Conservation (phyloP, 2,329 filamentous ascomycete species). For the Cercospora zeae-maydis region DNA sequence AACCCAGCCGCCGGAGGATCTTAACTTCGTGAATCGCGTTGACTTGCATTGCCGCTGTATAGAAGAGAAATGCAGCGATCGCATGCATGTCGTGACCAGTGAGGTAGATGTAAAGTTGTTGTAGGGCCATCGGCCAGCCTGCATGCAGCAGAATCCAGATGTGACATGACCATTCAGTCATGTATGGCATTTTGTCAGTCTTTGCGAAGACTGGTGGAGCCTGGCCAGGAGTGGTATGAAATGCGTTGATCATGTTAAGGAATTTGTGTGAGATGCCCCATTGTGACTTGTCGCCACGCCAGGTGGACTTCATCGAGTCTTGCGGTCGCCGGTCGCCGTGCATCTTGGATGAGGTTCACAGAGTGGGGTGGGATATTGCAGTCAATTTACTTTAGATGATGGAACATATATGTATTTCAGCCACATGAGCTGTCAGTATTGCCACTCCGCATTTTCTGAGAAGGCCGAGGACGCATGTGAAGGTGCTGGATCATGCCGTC, state of each 20-base stretch:
- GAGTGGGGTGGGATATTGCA: background rate
- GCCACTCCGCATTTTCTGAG: conserved; percentile 7
- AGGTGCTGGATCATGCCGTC: conserved; percentile 8
- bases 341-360: conserved; percentile 10
- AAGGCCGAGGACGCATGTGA: conserved; percentile 11
- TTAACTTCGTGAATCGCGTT: conserved; percentile 42
- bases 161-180: conserved; percentile 38
- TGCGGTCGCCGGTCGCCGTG: conserved; percentile 18
- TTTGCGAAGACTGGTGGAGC: conserved; percentile 21
- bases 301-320: conserved; percentile 28
- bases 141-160: conserved; percentile 42
- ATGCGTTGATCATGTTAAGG: conserved; percentile 19
- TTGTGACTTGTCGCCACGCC: conserved; percentile 22
- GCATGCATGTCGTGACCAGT: conserved; percentile 35
- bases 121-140: conserved; percentile 38
- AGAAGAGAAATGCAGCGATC: conserved; percentile 38
- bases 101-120: conserved; percentile 37
- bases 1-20: conserved; percentile 39
- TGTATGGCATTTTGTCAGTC: conserved; percentile 41
- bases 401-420: conserved; percentile 3
- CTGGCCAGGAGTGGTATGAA: conserved; percentile 12
- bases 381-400: background rate
- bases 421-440: conserved; percentile 6
- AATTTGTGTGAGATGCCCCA: conserved; percentile 23
- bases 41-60: conserved; percentile 39